Conservation (phyloP, 2,329 filamentous ascomycete genomes). For the Didymella pinodella region DNA sequence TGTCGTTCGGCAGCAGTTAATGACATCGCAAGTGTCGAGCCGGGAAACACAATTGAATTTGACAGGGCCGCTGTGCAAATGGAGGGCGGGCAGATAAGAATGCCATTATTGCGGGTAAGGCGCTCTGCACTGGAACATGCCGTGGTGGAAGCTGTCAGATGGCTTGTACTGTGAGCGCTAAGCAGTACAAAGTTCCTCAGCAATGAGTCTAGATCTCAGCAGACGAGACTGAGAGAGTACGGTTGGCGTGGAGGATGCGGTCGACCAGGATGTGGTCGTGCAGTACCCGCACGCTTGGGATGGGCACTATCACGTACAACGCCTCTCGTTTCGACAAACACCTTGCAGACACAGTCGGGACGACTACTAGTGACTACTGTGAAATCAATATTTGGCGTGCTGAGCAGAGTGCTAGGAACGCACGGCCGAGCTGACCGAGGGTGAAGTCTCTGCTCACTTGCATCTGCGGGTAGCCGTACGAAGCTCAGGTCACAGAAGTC, state of each 20-base stretch:
- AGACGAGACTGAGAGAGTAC: slow-evolving; percentile 14
- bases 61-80: neutral
- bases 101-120: slow-evolving; percentile 23
- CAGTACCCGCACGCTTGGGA: slow-evolving; percentile 17
- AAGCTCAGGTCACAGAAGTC: slow-evolving; percentile 14
- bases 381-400: neutral
- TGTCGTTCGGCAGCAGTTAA: neutral
- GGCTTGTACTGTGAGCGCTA: slow-evolving; percentile 19
- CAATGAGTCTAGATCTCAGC: slow-evolving; percentile 23
- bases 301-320: slow-evolving; percentile 15
- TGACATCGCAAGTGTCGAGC: neutral
- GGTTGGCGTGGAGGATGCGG: slow-evolving; percentile 15
- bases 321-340: slow-evolving; percentile 5
- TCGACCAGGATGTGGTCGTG: slow-evolving; percentile 22
- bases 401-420: slow-evolving; percentile 3
- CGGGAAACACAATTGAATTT: slow-evolving; percentile 2
- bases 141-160: slow-evolving; percentile 19
- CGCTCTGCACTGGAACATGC: slow-evolving; percentile 17
- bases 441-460: slow-evolving; percentile 5
- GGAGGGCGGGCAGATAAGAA: slow-evolving; percentile 20
- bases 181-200: slow-evolving; percentile 19
- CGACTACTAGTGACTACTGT: neutral
- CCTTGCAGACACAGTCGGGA: neutral
- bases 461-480: slow-evolving; percentile 5
- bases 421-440: slow-evolving; percentile 1